Evolutionary conservation across 768 basidiomycete genomes (phyloP), one percentile per base, ranked within the genome.

Genomic region (Lactarius hatsudake): DNA sequence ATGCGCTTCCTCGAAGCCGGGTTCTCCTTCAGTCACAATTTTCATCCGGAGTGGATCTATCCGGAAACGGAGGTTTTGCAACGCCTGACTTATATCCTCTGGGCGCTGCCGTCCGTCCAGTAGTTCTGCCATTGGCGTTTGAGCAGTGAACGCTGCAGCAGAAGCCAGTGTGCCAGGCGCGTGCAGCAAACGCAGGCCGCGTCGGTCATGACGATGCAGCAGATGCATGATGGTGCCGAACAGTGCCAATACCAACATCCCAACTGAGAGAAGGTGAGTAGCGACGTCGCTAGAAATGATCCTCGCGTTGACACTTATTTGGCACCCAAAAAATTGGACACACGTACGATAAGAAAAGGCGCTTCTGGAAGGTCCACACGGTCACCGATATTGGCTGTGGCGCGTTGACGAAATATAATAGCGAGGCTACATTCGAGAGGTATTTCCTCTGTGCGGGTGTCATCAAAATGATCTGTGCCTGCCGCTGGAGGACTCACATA

Each of bases 1-100:
- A 17, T 30, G 61, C 59, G 71, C 71, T 2, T 63, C 48, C 38
- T 71, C 81, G 69, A 84, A 84, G 3, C 82, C 82, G 0, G 77
- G 75, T 71, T 85, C 84, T 20, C 82, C 83, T 62, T 83, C 80
- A 81, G 84, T 84, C 48, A 86, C 71, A 63, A 86, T 84, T 72
- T 81, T 81, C 78, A 81, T 82, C 26, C 80, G 80, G 23, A 65
- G 64, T 1, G 81, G 80, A 69, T 85, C 81, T 59, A 85, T 82
- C 53, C 83, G 76, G 76, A 86, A 86, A 63, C 78, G 81, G 73
- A 77, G 81, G 62, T 81, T 76, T 56, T 72, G 71, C 40, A 86
- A 74, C 12, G 77, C 81, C 40, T 79, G 71, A 8, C 72, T 72
- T 51, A 86, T 79, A 7, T 82, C 82, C 57, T 76, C 75, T 51